A percentile compares a stretch with the other conserved stretches of the same genome.
phyloP scores from a whole-genome alignment of 805 yeast species.

The Vanderwaltozyma yarrowii region DNA sequence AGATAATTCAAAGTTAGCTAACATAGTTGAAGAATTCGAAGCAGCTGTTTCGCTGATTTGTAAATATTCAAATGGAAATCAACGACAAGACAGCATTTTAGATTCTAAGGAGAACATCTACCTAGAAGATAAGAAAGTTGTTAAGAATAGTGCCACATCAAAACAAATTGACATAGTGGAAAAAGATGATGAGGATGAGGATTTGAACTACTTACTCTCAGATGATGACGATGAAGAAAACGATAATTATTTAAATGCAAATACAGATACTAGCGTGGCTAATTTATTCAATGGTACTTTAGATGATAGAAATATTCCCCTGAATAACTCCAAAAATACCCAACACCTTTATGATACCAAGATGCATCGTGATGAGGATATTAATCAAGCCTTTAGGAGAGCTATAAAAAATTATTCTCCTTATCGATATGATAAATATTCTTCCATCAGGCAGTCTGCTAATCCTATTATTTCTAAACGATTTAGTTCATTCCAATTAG shows the following conservation, averaged over 20 bases:
- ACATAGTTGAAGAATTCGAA: constrained; percentile 19
- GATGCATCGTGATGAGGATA: not conserved
- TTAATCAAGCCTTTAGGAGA: constrained; percentile 13
- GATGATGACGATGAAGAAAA: constrained; percentile 7
- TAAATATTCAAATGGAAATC: too few relatives aligned
- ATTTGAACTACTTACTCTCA: constrained; percentile 17
- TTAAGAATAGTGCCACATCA: too few relatives aligned
- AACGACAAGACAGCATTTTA: too few relatives aligned
- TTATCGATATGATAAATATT: not conserved
- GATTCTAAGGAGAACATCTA: too few relatives aligned
- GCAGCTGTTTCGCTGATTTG: constrained; percentile 22
- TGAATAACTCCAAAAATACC: too few relatives aligned
- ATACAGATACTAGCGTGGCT: too few relatives aligned
- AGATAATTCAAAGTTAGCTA: not conserved
- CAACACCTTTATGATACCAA: too few relatives aligned
- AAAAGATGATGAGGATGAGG: constrained; percentile 7
- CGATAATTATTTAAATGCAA: too few relatives aligned
- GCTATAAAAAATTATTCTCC: constrained; percentile 12
- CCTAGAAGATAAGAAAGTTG: too few relatives aligned
- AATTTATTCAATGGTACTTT: too few relatives aligned
- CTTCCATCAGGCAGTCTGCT: not conserved
- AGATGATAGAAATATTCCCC: too few relatives aligned
- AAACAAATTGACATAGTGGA: not conserved
- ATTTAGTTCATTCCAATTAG: not conserved
- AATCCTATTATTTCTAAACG: not conserved